Conservation (phyloP, 495 filamentous ascomycete species). For the Trypethelium eluteriae region DNA sequence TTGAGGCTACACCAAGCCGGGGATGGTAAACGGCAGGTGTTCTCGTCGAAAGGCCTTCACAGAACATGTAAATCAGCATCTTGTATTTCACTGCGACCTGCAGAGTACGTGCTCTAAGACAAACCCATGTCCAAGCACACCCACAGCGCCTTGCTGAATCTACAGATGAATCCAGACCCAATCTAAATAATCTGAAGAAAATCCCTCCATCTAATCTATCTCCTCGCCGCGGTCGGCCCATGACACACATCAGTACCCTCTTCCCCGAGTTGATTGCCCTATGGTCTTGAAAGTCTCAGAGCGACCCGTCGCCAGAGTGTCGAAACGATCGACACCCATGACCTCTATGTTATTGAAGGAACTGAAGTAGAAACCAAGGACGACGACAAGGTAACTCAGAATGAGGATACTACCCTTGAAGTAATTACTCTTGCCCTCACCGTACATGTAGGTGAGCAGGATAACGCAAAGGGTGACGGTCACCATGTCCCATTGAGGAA, state of each 20-base stretch:
- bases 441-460: slow-evolving; percentile 93
- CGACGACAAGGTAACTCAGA: slow-evolving; percentile 85
- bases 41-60: too few species aligned
- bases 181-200: neutral
- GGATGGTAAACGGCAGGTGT: too few species aligned
- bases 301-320: slow-evolving; percentile 52
- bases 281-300: slow-evolving; percentile 46
- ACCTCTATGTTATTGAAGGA: slow-evolving; percentile 58
- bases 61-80: too few species aligned
- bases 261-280: slow-evolving; percentile 38
- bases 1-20: too few species aligned
- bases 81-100: neutral
- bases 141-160: slow-evolving; percentile 9
- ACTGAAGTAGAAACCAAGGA: slow-evolving; percentile 85
- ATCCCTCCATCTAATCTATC: neutral
- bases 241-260: slow-evolving; percentile 23
- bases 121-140: neutral
- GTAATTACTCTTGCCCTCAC: slow-evolving; percentile 94
- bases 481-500: slow-evolving; percentile 99
- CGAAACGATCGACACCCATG: slow-evolving; percentile 50
- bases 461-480: slow-evolving; percentile 97
- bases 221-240: neutral
- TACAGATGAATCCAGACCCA: neutral
- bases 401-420: slow-evolving; percentile 92
- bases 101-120: neutral